Evolutionary conservation across 176 grass and related monocot genomes (phyloP), one percentile per base, ranked within the genome.

Genomic region (Aegilops umbellulata): DNA sequence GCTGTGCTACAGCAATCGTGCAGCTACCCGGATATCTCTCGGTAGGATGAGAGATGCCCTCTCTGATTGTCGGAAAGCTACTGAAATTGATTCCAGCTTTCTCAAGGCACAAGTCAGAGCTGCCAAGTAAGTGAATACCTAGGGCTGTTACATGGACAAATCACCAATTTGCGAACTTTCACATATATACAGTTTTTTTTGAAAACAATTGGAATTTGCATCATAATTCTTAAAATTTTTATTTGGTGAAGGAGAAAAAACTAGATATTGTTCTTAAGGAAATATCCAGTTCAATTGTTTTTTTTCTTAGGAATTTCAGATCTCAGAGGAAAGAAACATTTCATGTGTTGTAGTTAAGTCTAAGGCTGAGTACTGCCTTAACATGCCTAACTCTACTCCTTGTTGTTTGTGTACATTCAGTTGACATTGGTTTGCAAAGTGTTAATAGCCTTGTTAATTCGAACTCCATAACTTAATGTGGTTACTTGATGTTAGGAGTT

Each of bases 1-100:
- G 86, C 82, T 94, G 47, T 98, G 96, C 82, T 98, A 94, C 66
- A 98, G 96, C 74, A 98, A 98, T 74, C 89, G 96, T 73, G 96
- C 96, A 71, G 96, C 93, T 91, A 84, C 88, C 77, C 77, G 93
- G 69, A 98, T 98, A 92, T 92, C 91, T 72, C 96, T 98, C 60
- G 90, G 96, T 84, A 91, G 91, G 78, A 95, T 98, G 89, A 94
- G 83, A 88, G 93, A 91, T 36, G 96, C 96, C 60, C 94, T 94
- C 34, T 88, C 69, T 46, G 96, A 98, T 67, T 94, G 96, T 80
- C 79, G 34, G 85, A 85, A 85, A 81, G 92, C 96, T 49, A 84
- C 65, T 83, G 80, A 70, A 76, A 94, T 98, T 73, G 92, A 98
- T 83, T 79, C 96, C 38, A 80, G 65, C 60, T 98, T 98, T 89